phyloP scores from a whole-genome alignment of 176 grass and related monocot genomes.

The Avena sativa region DNA sequence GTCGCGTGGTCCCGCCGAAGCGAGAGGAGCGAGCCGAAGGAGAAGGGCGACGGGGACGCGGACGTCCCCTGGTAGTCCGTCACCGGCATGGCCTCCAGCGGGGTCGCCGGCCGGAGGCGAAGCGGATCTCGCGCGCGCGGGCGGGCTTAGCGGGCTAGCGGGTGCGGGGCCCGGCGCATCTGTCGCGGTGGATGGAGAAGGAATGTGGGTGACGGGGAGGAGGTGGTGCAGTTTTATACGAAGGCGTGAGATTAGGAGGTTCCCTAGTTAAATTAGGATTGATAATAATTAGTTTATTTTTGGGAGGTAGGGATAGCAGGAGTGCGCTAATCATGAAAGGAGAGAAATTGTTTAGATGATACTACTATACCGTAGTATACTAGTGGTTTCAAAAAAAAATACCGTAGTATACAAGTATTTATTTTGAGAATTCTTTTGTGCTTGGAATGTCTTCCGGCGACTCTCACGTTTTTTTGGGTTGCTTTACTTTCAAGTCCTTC shows the following conservation, averaged over 20 bases:
- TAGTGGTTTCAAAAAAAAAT: too few species aligned
- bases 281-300: constrained; percentile 27
- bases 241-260: constrained; percentile 38
- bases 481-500: background rate
- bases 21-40: constrained; percentile 45
- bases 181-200: background rate
- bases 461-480: background rate
- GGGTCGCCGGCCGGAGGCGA: constrained; percentile 12
- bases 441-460: background rate
- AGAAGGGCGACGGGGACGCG: constrained; percentile 33
- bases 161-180: background rate
- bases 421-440: constrained; percentile 45
- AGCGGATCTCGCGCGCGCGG: constrained; percentile 33
- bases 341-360: background rate
- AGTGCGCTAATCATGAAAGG: constrained; percentile 2
- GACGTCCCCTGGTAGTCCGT: constrained; percentile 74
- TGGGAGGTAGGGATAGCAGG: constrained; percentile 11
- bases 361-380: too few species aligned
- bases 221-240: constrained; percentile 50
- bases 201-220: constrained; percentile 11
- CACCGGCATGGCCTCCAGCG: constrained; percentile 68
- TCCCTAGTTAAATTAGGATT: constrained; percentile 7
- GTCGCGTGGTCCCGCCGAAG: constrained; percentile 34
- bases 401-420: background rate
- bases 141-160: background rate